A percentile compares a stretch with the other conserved stretches of the same genome.
phyloP scores from a whole-genome alignment of 352 stramenopile species.

The Albugo candida region DNA sequence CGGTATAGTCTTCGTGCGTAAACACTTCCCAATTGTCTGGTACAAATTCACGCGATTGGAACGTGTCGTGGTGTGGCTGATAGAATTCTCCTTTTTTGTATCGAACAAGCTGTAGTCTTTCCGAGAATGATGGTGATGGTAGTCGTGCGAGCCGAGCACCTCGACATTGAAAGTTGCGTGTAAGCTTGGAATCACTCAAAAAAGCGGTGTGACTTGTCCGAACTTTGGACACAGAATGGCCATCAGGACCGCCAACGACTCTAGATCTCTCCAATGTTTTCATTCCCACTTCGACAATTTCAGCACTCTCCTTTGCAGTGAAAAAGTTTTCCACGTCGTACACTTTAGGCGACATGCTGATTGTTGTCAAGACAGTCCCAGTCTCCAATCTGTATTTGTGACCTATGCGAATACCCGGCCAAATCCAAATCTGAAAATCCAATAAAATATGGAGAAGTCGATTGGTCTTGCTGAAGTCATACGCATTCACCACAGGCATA shows the following conservation, averaged over 20 bases:
- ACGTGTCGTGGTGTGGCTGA: conserved; percentile 63
- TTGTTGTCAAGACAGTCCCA: conserved; percentile 43
- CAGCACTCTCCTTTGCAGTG: conserved; percentile 27
- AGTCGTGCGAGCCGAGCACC: conserved; percentile 41
- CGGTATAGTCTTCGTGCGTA: conserved; percentile 37
- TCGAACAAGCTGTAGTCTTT: conserved; percentile 55
- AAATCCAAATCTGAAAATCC: conserved; percentile 69
- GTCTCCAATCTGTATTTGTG: conserved; percentile 54
- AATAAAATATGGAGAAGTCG: conserved; percentile 57
- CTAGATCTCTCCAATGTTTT: conserved; percentile 37
- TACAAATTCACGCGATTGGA: conserved; percentile 49
- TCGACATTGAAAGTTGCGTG: conserved; percentile 45
- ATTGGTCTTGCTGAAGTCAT: conserved; percentile 24
- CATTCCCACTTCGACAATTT: conserved; percentile 30
- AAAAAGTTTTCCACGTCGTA: conserved; percentile 55
- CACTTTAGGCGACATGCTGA: conserved; percentile 49
- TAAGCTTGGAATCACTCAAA: conserved; percentile 38
- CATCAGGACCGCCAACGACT: conserved; percentile 43
- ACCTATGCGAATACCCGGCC: conserved; percentile 56
- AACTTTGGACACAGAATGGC: conserved; percentile 30
- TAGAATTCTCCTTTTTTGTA: conserved; percentile 70
- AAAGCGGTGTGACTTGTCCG: conserved; percentile 73
- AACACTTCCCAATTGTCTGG: conserved; percentile 20
- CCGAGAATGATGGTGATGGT: conserved; percentile 40
- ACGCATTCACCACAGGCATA: conserved; percentile 21